Evolutionary conservation across 805 yeast species (phyloP).

Genomic region (Clavispora phyllophila): DNA sequence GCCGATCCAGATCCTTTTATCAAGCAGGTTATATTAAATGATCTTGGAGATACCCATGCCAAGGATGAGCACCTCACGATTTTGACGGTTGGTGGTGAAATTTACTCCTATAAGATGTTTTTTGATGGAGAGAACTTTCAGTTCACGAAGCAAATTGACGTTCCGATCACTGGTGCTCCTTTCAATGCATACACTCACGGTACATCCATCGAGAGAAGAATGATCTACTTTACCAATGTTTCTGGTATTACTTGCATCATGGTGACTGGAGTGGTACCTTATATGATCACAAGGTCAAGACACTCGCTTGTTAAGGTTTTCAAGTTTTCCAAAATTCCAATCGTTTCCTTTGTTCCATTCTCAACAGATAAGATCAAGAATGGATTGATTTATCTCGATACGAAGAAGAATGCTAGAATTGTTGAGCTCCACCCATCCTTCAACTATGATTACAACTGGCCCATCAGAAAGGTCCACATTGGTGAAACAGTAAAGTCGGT

Average conservation of each 20-base stretch:
- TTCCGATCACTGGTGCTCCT: slow-evolving; percentile 69
- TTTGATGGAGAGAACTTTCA: slow-evolving; percentile 41
- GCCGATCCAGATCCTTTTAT: slow-evolving; percentile 67
- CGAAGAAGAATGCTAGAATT: slow-evolving; percentile 61
- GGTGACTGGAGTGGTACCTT: slow-evolving; percentile 72
- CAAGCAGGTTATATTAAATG: slow-evolving; percentile 59
- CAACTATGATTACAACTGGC: slow-evolving; percentile 57
- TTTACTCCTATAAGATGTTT: slow-evolving; percentile 58
- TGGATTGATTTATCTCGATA: slow-evolving; percentile 70
- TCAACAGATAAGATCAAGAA: slow-evolving; percentile 33
- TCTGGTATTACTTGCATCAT: slow-evolving; percentile 58
- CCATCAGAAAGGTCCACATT: slow-evolving; percentile 46
- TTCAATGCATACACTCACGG: slow-evolving; percentile 69
- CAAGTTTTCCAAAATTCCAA: slow-evolving; percentile 59
- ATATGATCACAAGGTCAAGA: slow-evolving; percentile 57
- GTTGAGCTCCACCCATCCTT: slow-evolving; percentile 43
- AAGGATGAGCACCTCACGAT: slow-evolving; percentile 64
- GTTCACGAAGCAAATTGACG: slow-evolving; percentile 41
- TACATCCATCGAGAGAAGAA: slow-evolving; percentile 62
- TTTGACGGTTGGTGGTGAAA: slow-evolving; percentile 77
- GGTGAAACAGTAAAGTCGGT: slow-evolving; percentile 63
- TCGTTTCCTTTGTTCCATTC: slow-evolving; percentile 62
- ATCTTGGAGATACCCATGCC: slow-evolving; percentile 52
- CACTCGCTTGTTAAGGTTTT: slow-evolving; percentile 61
- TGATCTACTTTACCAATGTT: slow-evolving; percentile 53